phyloP scores from a whole-genome alignment of 2,329 filamentous ascomycete genomes.

The Lachnellula hyalina region DNA sequence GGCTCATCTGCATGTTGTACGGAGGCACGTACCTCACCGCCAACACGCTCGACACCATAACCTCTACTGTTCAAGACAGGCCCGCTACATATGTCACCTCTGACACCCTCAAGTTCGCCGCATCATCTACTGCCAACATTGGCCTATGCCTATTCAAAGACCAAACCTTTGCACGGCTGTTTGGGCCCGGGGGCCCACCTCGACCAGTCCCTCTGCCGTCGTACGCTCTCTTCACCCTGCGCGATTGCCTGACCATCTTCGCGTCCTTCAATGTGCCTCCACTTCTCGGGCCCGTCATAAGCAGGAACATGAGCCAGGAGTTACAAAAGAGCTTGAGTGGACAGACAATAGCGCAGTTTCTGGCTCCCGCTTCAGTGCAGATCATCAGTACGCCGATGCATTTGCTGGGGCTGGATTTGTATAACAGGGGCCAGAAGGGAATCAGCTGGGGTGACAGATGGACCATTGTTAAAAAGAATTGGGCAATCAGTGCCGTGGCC shows the following conservation, averaged over 20 bases:
- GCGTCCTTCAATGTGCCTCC: constrained; percentile 87
- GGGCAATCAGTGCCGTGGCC: constrained; percentile 66
- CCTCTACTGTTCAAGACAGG: constrained; percentile 55
- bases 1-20: constrained; percentile 70
- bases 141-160: constrained; percentile 86
- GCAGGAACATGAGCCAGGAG: constrained; percentile 47
- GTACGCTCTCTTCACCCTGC: constrained; percentile 72
- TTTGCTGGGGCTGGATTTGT: constrained; percentile 77
- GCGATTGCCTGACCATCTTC: constrained; percentile 87
- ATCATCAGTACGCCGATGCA: constrained; percentile 78
- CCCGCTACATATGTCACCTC: constrained; percentile 61
- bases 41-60: constrained; percentile 76
- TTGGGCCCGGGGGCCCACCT: constrained; percentile 55
- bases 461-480: constrained; percentile 65
- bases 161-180: constrained; percentile 75
- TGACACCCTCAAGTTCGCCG: constrained; percentile 74
- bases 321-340: constrained; percentile 46
- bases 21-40: constrained; percentile 85
- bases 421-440: constrained; percentile 57
- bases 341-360: constrained; percentile 69
- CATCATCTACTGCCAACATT: constrained; percentile 78
- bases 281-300: constrained; percentile 65
- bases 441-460: constrained; percentile 54
- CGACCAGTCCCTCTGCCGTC: constrained; percentile 62
- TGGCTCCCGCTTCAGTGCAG: constrained; percentile 74